Percentiles rank a stretch among this genome's conserved stretches.
Evolutionary conservation across 116 monocot genomes (phyloP).

Genomic region (Posidonia oceanica): DNA sequence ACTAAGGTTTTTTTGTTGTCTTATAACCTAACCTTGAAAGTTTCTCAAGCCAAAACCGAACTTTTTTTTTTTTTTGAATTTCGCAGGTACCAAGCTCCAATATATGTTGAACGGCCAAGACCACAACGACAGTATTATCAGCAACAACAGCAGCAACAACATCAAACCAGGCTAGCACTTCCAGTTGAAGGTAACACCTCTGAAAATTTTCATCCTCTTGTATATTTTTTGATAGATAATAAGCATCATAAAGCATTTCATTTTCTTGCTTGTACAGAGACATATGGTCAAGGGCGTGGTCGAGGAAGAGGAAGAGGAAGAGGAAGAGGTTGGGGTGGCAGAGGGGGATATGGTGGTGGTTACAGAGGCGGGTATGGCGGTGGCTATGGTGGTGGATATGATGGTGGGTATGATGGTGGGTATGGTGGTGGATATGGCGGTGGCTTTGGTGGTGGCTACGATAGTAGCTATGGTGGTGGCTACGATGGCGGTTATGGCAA

Average conservation of each 20-base stretch:
- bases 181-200: slow-evolving; percentile 35
- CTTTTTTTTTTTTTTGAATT: background rate
- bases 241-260: background rate
- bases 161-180: slow-evolving; percentile 19
- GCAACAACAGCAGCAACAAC: slow-evolving; percentile 9
- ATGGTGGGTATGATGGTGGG: slow-evolving; percentile 6
- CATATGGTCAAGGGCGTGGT: too few relatives aligned
- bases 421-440: slow-evolving; percentile 12
- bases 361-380: slow-evolving; percentile 5
- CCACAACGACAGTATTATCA: slow-evolving; percentile 22
- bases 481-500: too few relatives aligned
- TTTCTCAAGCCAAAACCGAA: background rate
- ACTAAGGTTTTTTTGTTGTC: background rate
- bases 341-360: slow-evolving; percentile 52
- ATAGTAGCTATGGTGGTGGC: too few relatives aligned
- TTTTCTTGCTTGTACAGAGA: too few relatives aligned
- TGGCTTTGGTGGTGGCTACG: background rate
- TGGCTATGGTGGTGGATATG: slow-evolving; percentile 27
- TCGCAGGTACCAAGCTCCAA: slow-evolving; percentile 52
- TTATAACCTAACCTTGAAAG: background rate
- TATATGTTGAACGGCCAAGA: slow-evolving; percentile 31
- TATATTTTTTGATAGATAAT: background rate
- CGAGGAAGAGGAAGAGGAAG: slow-evolving; percentile 52
- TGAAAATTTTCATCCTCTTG: background rate
- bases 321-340: slow-evolving; percentile 47